Base-by-base conservation (phyloP, 73 alveolate species). In the Diophrys sp. region DNA sequence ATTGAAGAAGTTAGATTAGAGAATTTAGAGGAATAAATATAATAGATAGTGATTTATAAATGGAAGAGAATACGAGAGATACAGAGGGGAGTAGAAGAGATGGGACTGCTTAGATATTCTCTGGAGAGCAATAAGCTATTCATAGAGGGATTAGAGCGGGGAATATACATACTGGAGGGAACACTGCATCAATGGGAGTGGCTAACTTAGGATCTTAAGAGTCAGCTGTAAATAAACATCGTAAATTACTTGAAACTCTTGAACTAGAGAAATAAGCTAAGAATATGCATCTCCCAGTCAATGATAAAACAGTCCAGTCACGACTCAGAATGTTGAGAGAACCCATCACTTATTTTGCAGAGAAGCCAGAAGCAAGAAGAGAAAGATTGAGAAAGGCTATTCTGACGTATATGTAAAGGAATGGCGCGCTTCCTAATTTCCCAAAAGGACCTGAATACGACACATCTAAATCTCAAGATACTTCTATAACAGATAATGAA, bases 301-400 rank as follows among this genome's bases (percentile, higher is more conserved):
- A 79, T 62, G 93, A 86, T 55, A 74, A 54, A 29, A 89, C 72
- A 25, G 83, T 86, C 57, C 54, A 80, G 75, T 24, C 54, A 1
- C 31, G 88, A 67, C 67, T 85, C 0, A 90, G 95, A 33, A 90
- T 79, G 71, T 73, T 91, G 76, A 88, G 91, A n/a, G 85, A 90
- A 33, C 97, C 95, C 28, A 79, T 78, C 14, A 77, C 85, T 70
- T 73, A 83, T 31, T 75, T 80, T 88, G 93, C 90, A 25, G 97
- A 91, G 78, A 89, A 80, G 54, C 83, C 94, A 29, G 84, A 84
- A 11, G 95, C 84, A 54, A 73, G 97, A 26, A 83, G 97, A 5
- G 97, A 91, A 67, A 80, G 97, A 68, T 87, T 90, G 77, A 81
- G 92, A 27, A 72, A 75, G 67, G 80, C 87, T 54, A 84, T 91